A percentile compares a stretch with the other conserved stretches of the same genome.
Conservation (phyloP, 306 rosid species). For the Dryas alaskensis region DNA sequence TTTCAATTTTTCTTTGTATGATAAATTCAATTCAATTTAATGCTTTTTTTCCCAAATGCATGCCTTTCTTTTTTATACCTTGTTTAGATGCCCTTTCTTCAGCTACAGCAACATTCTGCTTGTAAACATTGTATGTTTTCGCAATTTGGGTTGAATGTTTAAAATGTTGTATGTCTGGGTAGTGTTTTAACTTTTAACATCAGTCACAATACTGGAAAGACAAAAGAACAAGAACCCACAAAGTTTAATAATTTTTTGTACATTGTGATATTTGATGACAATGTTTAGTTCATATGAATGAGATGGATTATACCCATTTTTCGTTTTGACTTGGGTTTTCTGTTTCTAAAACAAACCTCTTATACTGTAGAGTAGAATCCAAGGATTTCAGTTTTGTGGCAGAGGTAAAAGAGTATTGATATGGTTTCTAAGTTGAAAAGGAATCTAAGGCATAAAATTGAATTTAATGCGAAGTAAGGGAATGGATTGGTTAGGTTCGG, state of each 20-base stretch:
- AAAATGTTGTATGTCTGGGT: too few species aligned
- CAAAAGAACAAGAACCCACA: not conserved
- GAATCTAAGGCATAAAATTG: too few species aligned
- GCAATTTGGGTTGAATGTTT: not conserved
- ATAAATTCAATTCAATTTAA: not conserved
- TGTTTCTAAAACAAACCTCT: not conserved
- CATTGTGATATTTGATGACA: too few species aligned
- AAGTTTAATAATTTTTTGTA: not conserved
- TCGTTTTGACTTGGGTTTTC: too few species aligned
- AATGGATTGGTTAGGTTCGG: too few species aligned
- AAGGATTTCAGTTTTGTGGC: not conserved
- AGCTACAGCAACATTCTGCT: not conserved
- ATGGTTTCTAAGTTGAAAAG: too few species aligned
- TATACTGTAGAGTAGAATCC: too few species aligned
- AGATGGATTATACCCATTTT: too few species aligned
- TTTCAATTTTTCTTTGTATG: not conserved
- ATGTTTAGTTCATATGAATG: not conserved
- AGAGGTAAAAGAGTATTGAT: not conserved
- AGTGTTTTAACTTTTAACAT: not conserved
- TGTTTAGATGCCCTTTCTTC: slow-evolving; percentile 1
- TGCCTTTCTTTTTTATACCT: not conserved
- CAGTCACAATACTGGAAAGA: not conserved
- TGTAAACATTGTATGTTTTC: not conserved
- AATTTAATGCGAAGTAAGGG: too few species aligned
- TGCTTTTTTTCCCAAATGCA: not conserved